Evolutionary conservation across 2,329 filamentous ascomycete species (phyloP).

Genomic region (Xylariaceae sp.): DNA sequence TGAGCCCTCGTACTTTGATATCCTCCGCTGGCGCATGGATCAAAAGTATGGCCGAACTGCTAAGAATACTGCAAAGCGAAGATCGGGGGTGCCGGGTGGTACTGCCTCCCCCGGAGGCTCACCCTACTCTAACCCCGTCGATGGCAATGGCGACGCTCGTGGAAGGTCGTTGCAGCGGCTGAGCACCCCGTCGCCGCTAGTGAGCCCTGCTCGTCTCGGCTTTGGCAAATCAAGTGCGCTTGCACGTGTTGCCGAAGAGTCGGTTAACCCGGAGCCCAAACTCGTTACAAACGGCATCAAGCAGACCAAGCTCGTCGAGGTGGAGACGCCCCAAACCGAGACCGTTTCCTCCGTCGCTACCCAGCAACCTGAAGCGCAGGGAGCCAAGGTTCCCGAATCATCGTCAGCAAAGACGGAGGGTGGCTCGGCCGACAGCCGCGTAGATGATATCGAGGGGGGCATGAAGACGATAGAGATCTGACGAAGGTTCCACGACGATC

Average conservation of each 20-base stretch:
- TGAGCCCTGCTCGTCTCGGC: constrained; percentile 60
- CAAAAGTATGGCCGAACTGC: constrained; percentile 79
- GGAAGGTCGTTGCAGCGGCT: constrained; percentile 69
- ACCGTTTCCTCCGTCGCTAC: constrained; percentile 35
- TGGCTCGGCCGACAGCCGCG: constrained; percentile 36
- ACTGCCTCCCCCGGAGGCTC: constrained; percentile 43
- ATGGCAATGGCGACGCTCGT: constrained; percentile 54
- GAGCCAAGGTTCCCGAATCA: constrained; percentile 34
- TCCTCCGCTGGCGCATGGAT: constrained; percentile 89
- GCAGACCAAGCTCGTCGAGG: constrained; percentile 49
- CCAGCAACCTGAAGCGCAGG: constrained; percentile 24
- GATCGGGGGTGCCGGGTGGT: constrained; percentile 43
- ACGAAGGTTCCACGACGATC: constrained; percentile 25
- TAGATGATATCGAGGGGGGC: constrained; percentile 41
- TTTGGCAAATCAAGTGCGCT: constrained; percentile 67
- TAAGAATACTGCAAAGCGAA: constrained; percentile 43
- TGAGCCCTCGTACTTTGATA: constrained; percentile 90
- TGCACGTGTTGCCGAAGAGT: constrained; percentile 69
- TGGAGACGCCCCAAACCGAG: constrained; percentile 48
- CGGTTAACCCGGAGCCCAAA: constrained; percentile 27
- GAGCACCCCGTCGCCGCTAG: constrained; percentile 56
- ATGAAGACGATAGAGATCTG: constrained; percentile 62
- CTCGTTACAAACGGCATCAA: constrained; percentile 34
- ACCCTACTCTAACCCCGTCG: constrained; percentile 61
- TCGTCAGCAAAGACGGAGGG: constrained; percentile 26